Percentiles rank a stretch among this genome's conserved stretches.
phyloP scores from a whole-genome alignment of 2,329 filamentous ascomycete genomes.

The Beauveria scarabaeidicola region DNA sequence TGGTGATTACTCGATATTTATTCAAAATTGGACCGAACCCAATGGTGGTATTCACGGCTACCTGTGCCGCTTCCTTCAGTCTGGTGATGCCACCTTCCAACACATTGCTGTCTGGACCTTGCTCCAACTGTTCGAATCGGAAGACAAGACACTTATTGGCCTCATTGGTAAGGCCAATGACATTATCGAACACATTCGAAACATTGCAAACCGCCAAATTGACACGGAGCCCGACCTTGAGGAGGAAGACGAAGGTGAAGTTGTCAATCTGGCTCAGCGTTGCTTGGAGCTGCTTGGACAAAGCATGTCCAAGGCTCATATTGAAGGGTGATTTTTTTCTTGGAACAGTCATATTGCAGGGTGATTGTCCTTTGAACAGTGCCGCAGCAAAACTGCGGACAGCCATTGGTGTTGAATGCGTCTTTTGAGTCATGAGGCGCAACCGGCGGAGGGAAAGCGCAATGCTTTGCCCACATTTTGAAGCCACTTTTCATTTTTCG shows the following conservation, averaged over 20 bases:
- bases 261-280: conserved; percentile 80
- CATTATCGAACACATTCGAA: conserved; percentile 83
- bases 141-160: conserved; percentile 80
- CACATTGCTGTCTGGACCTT: conserved; percentile 99
- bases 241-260: conserved; percentile 87
- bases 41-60: conserved; percentile 95
- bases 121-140: conserved; percentile 88
- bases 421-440: neutral
- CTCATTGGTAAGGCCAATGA: conserved; percentile 85
- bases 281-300: conserved; percentile 82
- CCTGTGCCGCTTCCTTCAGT: conserved; percentile 82
- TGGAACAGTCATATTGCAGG: conserved; percentile 74
- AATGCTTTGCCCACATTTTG: neutral
- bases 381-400: neutral
- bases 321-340: conserved; percentile 59
- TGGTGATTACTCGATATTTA: conserved; percentile 92
- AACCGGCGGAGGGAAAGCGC: neutral
- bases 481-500: conserved; percentile 7
- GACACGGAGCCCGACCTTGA: conserved; percentile 80
- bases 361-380: conserved; percentile 28
- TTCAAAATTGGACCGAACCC: conserved; percentile 87
- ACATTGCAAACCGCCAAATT: conserved; percentile 81
- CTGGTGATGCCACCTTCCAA: conserved; percentile 94
- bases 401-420: neutral
- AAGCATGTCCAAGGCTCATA: conserved; percentile 66